phyloP scores from a whole-genome alignment of 495 filamentous ascomycete species.

The Rusavskia elegans region DNA sequence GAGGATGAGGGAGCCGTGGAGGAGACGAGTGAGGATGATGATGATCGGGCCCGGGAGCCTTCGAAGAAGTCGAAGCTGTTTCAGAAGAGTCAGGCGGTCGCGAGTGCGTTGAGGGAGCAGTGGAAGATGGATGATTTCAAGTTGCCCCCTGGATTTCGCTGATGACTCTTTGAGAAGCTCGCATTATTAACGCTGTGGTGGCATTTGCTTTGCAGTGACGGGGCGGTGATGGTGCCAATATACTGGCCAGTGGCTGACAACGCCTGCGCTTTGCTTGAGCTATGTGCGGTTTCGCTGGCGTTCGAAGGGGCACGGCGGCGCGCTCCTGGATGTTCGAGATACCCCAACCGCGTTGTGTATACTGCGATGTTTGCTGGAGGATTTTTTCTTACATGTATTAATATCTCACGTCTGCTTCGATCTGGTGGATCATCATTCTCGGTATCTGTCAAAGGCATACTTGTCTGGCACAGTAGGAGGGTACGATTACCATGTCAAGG shows the following conservation, averaged over 20 bases:
- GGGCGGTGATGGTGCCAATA: neutral
- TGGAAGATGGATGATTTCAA: neutral
- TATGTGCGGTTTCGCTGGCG: neutral
- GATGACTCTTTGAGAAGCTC: neutral
- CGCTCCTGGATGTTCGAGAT: neutral
- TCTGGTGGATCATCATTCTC: too few relatives aligned
- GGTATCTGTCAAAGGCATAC: too few relatives aligned
- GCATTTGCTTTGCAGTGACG: neutral
- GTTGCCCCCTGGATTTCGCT: neutral
- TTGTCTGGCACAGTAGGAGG: too few relatives aligned
- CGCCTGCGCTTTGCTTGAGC: too few relatives aligned
- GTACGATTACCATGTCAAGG: too few relatives aligned
- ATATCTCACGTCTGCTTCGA: too few relatives aligned
- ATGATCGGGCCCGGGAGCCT: neutral
- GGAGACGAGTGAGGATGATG: neutral
- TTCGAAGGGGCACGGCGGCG: neutral
- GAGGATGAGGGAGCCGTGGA: neutral
- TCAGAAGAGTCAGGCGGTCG: neutral
- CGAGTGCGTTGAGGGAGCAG: neutral
- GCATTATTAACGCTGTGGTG: neutral
- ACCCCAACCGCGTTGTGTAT: neutral
- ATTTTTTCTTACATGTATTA: too few relatives aligned
- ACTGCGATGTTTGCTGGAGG: too few relatives aligned
- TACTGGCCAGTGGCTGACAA: too few relatives aligned
- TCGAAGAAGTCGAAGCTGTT: neutral